Percentiles rank a stretch among this genome's conserved stretches.
Evolutionary conservation across 306 rosid genomes (phyloP).

Genomic region (Quercus mongolica): DNA sequence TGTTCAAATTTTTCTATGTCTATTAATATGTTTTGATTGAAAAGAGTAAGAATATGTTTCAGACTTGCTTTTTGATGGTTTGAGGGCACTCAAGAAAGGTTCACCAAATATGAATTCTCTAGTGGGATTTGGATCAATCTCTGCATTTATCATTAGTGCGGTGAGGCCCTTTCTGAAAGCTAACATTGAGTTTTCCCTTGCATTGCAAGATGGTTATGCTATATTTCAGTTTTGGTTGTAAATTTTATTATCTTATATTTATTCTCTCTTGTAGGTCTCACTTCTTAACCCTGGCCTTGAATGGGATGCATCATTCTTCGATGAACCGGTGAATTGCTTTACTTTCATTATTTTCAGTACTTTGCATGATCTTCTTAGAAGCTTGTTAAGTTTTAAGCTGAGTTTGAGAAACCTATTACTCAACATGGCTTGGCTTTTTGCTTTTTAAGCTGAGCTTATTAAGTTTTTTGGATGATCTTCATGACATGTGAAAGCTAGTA

Average conservation of each 20-base stretch:
- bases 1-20: neutral
- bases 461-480: neutral
- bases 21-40: neutral
- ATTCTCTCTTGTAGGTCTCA: conserved; percentile 57
- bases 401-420: conserved; percentile 11
- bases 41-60: conserved; percentile 22
- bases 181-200: conserved; percentile 18
- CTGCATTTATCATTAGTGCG: conserved; percentile 89
- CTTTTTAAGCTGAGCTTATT: too few relatives aligned
- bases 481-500: neutral
- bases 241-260: conserved; percentile 14
- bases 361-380: conserved; percentile 11
- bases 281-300: conserved; percentile 72
- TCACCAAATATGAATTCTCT: conserved; percentile 97
- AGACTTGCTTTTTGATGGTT: conserved; percentile 89
- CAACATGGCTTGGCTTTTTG: conserved; percentile 8
- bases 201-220: conserved; percentile 9
- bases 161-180: conserved; percentile 46
- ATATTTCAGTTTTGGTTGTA: conserved; percentile 15
- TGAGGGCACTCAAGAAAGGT: conserved; percentile 76
- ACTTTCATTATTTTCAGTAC: conserved; percentile 32
- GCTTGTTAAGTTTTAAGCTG: conserved; percentile 12
- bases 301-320: conserved; percentile 95
- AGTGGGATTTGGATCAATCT: conserved; percentile 89
- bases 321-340: conserved; percentile 92